Evolutionary conservation across 768 basidiomycete genomes (phyloP), one percentile per base, ranked within the genome.

Genomic region (Ramaria sp.): DNA sequence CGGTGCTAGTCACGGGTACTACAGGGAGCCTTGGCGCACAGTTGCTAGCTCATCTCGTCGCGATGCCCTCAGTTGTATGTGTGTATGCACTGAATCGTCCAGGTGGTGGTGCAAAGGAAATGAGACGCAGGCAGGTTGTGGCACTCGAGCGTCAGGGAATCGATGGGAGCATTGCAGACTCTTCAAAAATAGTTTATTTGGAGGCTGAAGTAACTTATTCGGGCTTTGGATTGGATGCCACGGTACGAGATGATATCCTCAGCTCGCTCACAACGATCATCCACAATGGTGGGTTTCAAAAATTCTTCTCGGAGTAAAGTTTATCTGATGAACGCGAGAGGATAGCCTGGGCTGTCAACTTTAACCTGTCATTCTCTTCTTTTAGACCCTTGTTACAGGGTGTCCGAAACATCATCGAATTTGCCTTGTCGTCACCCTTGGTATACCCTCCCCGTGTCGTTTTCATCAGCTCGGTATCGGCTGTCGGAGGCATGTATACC

Each of bases 361-460:
- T 81, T 64, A 76, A 76, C 54, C 67, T 78, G 1, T 67, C 70
- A 9, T 62, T 79, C 27, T 63, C 69, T 0, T 78, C 77, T 3
- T 81, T 79, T 51, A 77, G 79, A 56, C 57, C 70, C 3, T 73
- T 77, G 57, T 64, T 81, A 32, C 64, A 62, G 18, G 74, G 74
- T 25, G 74, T 71, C 2, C 67, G 74, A 27, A 72, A 73, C 58
- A 66, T 79, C 18, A 63, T 79, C 38, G 71, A 73, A 53, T 64
- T 79, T 24, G 67, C 69, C 5, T 65, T 69, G 0, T 60, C 60
- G 5, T 70, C 69, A 28, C 65, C 61, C 0, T 59, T 63, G 32
- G 42, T 52, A 0, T 67, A 65, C 2, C 60, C 64, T 1, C 62
- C 72, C 3, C 63, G 61, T 3, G 37, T 74, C 18, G 18, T 68